Evolutionary conservation across 2,329 filamentous ascomycete genomes (phyloP).

Genomic region (Daldinia eschscholtzii): DNA sequence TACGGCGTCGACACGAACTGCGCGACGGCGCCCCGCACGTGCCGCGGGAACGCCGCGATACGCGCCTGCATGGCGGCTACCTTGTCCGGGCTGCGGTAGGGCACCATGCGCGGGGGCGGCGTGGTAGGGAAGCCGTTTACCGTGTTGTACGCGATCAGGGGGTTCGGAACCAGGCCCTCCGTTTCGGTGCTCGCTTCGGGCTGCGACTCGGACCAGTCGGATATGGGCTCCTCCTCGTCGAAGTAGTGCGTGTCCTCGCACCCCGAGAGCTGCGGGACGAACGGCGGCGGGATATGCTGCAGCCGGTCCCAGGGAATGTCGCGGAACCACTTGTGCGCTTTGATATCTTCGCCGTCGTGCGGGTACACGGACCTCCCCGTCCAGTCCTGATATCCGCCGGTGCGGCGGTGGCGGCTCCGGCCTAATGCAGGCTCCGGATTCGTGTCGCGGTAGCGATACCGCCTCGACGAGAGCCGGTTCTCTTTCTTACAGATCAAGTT

Average conservation of each 20-base stretch:
- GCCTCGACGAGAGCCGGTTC: slow-evolving; percentile 78
- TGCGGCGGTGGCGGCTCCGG: slow-evolving; percentile 45
- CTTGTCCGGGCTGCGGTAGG: slow-evolving; percentile 47
- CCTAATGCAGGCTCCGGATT: slow-evolving; percentile 39
- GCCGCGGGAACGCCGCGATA: slow-evolving; percentile 56
- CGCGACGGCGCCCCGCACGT: slow-evolving; percentile 59
- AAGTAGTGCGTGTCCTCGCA: slow-evolving; percentile 89
- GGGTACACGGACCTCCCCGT: slow-evolving; percentile 77
- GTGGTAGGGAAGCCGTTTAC: slow-evolving; percentile 17
- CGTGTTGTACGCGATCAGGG: slow-evolving; percentile 22
- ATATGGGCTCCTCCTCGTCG: slow-evolving; percentile 81
- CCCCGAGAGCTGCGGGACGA: slow-evolving; percentile 78
- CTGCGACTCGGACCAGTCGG: slow-evolving; percentile 68
- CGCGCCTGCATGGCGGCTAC: slow-evolving; percentile 50
- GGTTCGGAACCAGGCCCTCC: slow-evolving; percentile 32
- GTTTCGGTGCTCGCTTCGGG: slow-evolving; percentile 51
- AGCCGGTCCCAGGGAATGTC: slow-evolving; percentile 82
- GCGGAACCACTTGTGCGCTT: slow-evolving; percentile 86
- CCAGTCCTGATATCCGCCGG: slow-evolving; percentile 48
- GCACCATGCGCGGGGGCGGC: slow-evolving; percentile 26
- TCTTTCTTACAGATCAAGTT: slow-evolving; percentile 80
- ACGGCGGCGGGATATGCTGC: slow-evolving; percentile 79
- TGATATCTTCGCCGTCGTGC: slow-evolving; percentile 90
- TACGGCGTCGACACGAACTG: slow-evolving; percentile 63
- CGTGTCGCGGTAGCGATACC: slow-evolving; percentile 77